Percentiles rank a stretch among this genome's conserved stretches.
Evolutionary conservation across 768 basidiomycete genomes (phyloP).

Genomic region (Sutorius australiensis): DNA sequence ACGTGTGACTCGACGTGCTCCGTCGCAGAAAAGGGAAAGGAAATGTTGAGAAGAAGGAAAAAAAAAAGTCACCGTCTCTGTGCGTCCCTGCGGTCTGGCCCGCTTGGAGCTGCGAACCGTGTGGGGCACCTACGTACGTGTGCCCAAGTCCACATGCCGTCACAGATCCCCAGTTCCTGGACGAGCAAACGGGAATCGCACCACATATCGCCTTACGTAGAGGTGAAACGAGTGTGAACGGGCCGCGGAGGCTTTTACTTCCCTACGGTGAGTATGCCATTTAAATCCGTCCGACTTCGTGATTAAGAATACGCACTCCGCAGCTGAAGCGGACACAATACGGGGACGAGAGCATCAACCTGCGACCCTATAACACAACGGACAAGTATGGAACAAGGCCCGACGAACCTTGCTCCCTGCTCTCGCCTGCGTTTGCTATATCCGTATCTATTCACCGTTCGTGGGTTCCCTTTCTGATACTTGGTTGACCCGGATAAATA

Average conservation of each 20-base stretch:
- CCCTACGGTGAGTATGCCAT: neutral
- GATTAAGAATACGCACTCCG: neutral
- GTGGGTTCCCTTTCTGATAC: neutral
- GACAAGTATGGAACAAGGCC: neutral
- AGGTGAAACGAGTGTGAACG: constrained; percentile 3
- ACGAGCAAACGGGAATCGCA: neutral
- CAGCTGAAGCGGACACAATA: neutral
- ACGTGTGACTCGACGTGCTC: neutral
- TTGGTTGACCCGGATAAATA: neutral
- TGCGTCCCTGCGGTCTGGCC: neutral
- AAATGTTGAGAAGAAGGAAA: neutral
- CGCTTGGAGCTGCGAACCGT: no score
- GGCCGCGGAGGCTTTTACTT: constrained; percentile 7
- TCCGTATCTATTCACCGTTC: neutral
- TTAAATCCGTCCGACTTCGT: neutral
- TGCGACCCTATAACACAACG: neutral
- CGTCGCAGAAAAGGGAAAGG: neutral
- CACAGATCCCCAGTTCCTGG: neutral
- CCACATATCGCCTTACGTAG: neutral
- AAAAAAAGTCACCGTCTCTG: neutral
- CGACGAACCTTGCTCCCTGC: neutral
- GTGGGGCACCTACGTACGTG: neutral
- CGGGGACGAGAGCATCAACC: neutral
- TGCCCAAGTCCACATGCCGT: neutral
- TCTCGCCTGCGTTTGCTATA: neutral